Conservation (phyloP, 306 rosid genomes). For the Phaseolus lunatus region DNA sequence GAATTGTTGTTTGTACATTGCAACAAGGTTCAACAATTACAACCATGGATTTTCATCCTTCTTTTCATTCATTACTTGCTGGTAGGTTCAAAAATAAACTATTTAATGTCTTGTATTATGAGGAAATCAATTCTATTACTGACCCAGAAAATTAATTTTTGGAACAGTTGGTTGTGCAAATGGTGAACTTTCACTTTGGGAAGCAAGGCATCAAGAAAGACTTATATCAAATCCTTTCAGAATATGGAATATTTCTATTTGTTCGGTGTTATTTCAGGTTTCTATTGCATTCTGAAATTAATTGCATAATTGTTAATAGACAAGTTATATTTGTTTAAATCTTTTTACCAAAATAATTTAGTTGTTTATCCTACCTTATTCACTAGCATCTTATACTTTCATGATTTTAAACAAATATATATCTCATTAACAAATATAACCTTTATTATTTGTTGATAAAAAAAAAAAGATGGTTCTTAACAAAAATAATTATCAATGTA, state of each 20-base stretch:
- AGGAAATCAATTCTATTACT: background rate
- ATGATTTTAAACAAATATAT: background rate
- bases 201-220: conserved; percentile 55
- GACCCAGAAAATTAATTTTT: conserved; percentile 40
- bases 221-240: conserved; percentile 58
- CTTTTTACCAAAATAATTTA: background rate
- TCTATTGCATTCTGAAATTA: conserved; percentile 19
- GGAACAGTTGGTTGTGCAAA: conserved; percentile 65
- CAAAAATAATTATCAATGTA: background rate
- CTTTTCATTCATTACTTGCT: conserved; percentile 57
- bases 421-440: background rate
- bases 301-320: background rate
- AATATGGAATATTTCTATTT: conserved; percentile 45
- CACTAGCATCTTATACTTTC: conserved; percentile 2
- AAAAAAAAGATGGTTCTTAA: no score
- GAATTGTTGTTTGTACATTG: conserved; percentile 52
- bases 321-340: no score
- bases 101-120: background rate
- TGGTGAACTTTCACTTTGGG: conserved; percentile 73
- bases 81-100: conserved; percentile 48
- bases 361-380: background rate
- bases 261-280: conserved; percentile 60
- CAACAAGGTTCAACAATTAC: conserved; percentile 54
- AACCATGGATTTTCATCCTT: conserved; percentile 72
- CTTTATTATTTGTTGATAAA: no score